These are phyloP conservation scores for Eimeria falciformis DNA, from an alignment of 169 alveolate species.

Conservation along the genomic window DNA sequence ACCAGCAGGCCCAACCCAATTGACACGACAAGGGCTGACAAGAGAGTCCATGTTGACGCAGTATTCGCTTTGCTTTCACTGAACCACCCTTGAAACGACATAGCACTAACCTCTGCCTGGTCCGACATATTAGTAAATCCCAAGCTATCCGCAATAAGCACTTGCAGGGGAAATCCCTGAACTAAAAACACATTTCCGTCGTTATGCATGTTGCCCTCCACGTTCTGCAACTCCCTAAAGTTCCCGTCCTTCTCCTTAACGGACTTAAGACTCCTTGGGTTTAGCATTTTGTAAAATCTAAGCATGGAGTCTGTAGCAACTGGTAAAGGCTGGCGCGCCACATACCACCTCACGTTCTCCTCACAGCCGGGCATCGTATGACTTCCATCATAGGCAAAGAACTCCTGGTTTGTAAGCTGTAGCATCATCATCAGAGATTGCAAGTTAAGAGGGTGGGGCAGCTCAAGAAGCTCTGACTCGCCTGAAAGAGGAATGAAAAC, in stretches of 20 bases:
- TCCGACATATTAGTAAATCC: conserved; percentile 74
- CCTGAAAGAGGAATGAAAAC: conserved; percentile 13
- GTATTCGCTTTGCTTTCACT: conserved; percentile 44
- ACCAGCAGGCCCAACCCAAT: not conserved
- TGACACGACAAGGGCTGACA: conserved; percentile 4
- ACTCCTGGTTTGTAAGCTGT: conserved; percentile 85
- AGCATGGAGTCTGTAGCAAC: conserved; percentile 89
- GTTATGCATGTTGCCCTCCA: conserved; percentile 83
- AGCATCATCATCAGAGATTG: conserved; percentile 89
- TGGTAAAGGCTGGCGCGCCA: conserved; percentile 89
- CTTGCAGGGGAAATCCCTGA: conserved; percentile 88
- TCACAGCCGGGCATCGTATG: conserved; percentile 88
- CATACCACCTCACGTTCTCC: conserved; percentile 90
- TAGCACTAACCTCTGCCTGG: conserved; percentile 59
- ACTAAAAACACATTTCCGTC: conserved; percentile 86
- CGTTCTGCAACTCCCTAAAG: conserved; percentile 86
- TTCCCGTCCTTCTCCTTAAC: conserved; percentile 80
- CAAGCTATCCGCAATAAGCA: conserved; percentile 83
- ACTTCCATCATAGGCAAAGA: conserved; percentile 89
- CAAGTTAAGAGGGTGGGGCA: conserved; percentile 84
- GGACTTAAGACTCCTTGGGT: conserved; percentile 77
- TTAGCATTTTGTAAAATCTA: conserved; percentile 87
- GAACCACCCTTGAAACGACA: conserved; percentile 73
- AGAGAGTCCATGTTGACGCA: not conserved
- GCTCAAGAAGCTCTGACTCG: conserved; percentile 82